These are phyloP conservation scores for Fusarium subtropicale DNA, from an alignment of 2,329 filamentous ascomycete species.

Conservation along the genomic window DNA sequence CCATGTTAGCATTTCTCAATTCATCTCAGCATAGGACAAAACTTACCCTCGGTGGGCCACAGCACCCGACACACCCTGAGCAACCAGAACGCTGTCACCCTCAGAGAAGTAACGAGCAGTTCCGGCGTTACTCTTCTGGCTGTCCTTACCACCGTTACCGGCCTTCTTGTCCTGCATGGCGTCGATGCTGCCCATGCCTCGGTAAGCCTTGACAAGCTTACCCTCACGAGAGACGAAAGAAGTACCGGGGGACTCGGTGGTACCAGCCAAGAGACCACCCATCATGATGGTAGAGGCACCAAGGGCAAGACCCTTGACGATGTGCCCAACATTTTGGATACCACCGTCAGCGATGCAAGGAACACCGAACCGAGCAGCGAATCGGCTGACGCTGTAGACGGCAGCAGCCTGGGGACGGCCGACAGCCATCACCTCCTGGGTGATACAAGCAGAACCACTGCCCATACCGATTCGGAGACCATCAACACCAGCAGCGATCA, in stretches of 20 bases:
- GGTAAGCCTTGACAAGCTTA: constrained; percentile 98
- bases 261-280: constrained; percentile 96
- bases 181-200: constrained; percentile 98
- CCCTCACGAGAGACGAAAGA: constrained; percentile 97
- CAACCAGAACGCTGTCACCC: constrained; percentile 92
- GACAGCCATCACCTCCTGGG: constrained; percentile 99
- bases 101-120: constrained; percentile 99
- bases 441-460: constrained; percentile 97
- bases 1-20: constrained; percentile 47
- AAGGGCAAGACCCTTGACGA: constrained; percentile 96
- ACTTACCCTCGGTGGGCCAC: constrained; percentile 79
- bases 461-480: constrained; percentile 99
- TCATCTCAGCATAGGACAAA: not conserved
- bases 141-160: constrained; percentile 76
- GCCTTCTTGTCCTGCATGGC: constrained; percentile 99
- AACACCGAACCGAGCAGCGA: constrained; percentile 93
- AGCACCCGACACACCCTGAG: constrained; percentile 92
- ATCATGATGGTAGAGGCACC: constrained; percentile 99
- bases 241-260: constrained; percentile 95
- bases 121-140: constrained; percentile 87
- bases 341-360: constrained; percentile 98
- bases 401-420: constrained; percentile 95
- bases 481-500: constrained; percentile 95
- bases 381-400: constrained; percentile 88
- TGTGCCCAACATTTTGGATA: constrained; percentile 98